These are phyloP conservation scores for Coemansia asiatica DNA, from an alignment of 192 early-diverging fungal species.

Conservation along the genomic window DNA sequence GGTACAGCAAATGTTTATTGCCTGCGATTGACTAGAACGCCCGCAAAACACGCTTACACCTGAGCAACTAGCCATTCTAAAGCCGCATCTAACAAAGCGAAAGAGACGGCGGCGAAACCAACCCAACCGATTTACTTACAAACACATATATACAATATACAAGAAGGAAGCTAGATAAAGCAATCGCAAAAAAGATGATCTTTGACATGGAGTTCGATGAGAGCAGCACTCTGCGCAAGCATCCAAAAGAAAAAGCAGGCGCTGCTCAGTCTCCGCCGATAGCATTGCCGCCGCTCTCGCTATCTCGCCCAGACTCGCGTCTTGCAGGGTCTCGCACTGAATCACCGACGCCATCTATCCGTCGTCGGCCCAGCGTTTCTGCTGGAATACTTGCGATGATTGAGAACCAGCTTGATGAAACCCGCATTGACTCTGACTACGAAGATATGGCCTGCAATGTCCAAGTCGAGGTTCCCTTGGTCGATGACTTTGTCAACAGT, in stretches of 20 bases:
- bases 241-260: too few relatives aligned
- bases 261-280: conserved; percentile 25
- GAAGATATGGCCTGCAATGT: conserved; percentile 46
- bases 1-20: conserved; percentile 21
- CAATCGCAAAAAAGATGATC: conserved; percentile 20
- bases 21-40: conserved; percentile 43
- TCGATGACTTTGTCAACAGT: conserved; percentile 48
- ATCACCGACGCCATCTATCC: conserved; percentile 18
- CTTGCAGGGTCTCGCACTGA: conserved; percentile 26
- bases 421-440: conserved; percentile 48
- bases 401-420: conserved; percentile 46
- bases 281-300: conserved; percentile 34
- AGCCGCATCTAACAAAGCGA: not conserved
- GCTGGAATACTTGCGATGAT: conserved; percentile 37
- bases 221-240: not conserved
- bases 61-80: not conserved
- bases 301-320: conserved; percentile 41
- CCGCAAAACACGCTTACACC: conserved; percentile 7
- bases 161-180: not conserved
- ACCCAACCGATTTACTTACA: not conserved
- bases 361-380: conserved; percentile 45
- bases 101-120: not conserved
- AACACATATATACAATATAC: not conserved
- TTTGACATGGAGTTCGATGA: conserved; percentile 54
- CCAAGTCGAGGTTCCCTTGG: conserved; percentile 50